These are phyloP conservation scores for Pyrenophora tritici-repentis DNA, from an alignment of 2,329 filamentous ascomycete species.

Conservation along the genomic window DNA sequence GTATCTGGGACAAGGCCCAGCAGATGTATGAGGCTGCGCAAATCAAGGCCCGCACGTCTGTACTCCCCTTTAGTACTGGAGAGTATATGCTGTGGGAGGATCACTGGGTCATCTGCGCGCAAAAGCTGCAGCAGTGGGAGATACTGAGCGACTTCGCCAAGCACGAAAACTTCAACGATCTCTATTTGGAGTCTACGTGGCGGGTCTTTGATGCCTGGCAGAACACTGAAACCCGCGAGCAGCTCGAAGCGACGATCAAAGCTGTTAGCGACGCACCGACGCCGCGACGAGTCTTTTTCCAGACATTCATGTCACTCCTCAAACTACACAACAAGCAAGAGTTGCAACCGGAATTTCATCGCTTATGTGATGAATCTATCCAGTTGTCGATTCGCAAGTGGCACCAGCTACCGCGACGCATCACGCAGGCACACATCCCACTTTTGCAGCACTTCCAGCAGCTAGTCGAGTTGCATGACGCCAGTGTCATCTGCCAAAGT, in stretches of 20 bases:
- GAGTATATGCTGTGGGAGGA: slow-evolving; percentile 99
- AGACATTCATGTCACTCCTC: slow-evolving; percentile 94
- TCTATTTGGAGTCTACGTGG: slow-evolving; percentile 94
- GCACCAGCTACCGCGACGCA: slow-evolving; percentile 93
- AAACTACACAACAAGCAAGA: slow-evolving; percentile 93
- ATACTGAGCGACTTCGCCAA: slow-evolving; percentile 97
- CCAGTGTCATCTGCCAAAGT: slow-evolving; percentile 93
- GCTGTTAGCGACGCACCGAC: slow-evolving; percentile 97
- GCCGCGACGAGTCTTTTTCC: slow-evolving; percentile 92
- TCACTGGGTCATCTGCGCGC: slow-evolving; percentile 96
- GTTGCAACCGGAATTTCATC: slow-evolving; percentile 76
- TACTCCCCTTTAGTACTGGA: slow-evolving; percentile 92
- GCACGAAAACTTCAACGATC: slow-evolving; percentile 97
- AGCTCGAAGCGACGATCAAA: slow-evolving; percentile 91
- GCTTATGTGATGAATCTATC: slow-evolving; percentile 93
- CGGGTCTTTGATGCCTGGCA: slow-evolving; percentile 95
- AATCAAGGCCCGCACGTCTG: slow-evolving; percentile 93
- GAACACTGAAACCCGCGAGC: slow-evolving; percentile 81
- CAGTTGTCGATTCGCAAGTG: slow-evolving; percentile 97
- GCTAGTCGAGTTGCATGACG: slow-evolving; percentile 94
- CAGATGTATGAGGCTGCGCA: slow-evolving; percentile 95
- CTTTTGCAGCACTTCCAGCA: slow-evolving; percentile 98
- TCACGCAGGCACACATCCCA: slow-evolving; percentile 94
- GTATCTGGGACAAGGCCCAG: slow-evolving; percentile 99
- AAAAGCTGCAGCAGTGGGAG: slow-evolving; percentile 99